Conservation (phyloP, 139 green algal species). For the Diplosphaera chodatii region DNA sequence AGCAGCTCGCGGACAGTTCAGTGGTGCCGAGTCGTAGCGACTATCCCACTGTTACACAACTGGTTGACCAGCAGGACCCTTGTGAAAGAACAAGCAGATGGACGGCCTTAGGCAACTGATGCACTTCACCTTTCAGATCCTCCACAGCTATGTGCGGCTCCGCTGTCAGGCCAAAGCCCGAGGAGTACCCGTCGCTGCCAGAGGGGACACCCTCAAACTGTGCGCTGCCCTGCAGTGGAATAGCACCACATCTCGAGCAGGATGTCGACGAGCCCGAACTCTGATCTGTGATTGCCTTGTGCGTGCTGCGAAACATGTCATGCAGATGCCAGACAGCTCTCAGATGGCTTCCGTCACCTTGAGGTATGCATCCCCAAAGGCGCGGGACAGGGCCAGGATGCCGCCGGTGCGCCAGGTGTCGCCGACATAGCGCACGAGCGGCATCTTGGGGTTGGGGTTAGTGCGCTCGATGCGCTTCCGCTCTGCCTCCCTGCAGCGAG, state of each 20-base stretch:
- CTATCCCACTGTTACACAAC: too few species aligned
- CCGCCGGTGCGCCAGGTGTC: conserved; percentile 92
- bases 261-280: too few species aligned
- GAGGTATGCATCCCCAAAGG: conserved; percentile 94
- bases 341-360: too few species aligned
- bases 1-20: too few species aligned
- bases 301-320: too few species aligned
- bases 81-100: too few species aligned
- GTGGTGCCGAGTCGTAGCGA: too few species aligned
- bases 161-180: conserved; percentile 78
- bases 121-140: conserved; percentile 37
- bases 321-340: too few species aligned
- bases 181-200: conserved; percentile 63
- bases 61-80: too few species aligned
- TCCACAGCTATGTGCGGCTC: conserved; percentile 61
- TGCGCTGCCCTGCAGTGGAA: conserved; percentile 39
- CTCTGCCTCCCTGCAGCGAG: conserved; percentile 56
- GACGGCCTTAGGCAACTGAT: not conserved
- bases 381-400: conserved; percentile 86
- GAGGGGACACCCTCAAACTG: conserved; percentile 83
- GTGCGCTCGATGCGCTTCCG: conserved; percentile 81
- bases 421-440: conserved; percentile 72
- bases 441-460: conserved; percentile 92
- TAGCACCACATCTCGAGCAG: too few species aligned
- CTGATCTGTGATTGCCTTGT: too few species aligned